Conservation (phyloP, 306 rosid species). For the Delonix regia region DNA sequence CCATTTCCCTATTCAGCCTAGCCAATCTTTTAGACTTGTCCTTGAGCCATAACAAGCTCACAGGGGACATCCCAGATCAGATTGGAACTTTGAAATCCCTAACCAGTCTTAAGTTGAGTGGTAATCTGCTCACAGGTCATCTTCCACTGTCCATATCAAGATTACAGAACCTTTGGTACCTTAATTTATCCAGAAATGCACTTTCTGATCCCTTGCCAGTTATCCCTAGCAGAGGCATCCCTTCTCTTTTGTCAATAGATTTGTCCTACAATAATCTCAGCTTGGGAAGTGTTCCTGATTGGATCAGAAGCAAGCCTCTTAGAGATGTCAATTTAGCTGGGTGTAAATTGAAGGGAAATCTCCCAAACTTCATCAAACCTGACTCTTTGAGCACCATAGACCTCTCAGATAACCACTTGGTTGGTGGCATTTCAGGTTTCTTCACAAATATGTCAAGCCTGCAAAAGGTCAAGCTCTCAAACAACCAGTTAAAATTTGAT, state of each 20-base stretch:
- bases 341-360: conserved; percentile 72
- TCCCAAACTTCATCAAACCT: conserved; percentile 66
- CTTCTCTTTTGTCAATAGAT: conserved; percentile 87
- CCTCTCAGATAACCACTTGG: conserved; percentile 73
- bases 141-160: conserved; percentile 75
- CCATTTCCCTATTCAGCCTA: conserved; percentile 67
- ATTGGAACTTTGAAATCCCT: conserved; percentile 70
- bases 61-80: conserved; percentile 77
- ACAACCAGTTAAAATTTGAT: conserved; percentile 73
- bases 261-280: conserved; percentile 81
- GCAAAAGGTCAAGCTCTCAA: conserved; percentile 78
- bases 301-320: conserved; percentile 80
- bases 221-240: conserved; percentile 59
- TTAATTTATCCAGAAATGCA: conserved; percentile 79
- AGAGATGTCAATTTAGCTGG: conserved; percentile 79
- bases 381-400: conserved; percentile 78
- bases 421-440: conserved; percentile 62
- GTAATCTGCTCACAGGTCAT: conserved; percentile 64
- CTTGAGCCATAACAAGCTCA: conserved; percentile 73
- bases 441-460: conserved; percentile 69
- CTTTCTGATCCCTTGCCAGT: conserved; percentile 70
- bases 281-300: conserved; percentile 77
- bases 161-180: conserved; percentile 83
- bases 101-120: conserved; percentile 68
- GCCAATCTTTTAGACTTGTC: conserved; percentile 72